Evolutionary conservation across 257 asterid species (phyloP), one percentile per base, ranked within the genome.

Genomic region (Fraxinus cuspidata): DNA sequence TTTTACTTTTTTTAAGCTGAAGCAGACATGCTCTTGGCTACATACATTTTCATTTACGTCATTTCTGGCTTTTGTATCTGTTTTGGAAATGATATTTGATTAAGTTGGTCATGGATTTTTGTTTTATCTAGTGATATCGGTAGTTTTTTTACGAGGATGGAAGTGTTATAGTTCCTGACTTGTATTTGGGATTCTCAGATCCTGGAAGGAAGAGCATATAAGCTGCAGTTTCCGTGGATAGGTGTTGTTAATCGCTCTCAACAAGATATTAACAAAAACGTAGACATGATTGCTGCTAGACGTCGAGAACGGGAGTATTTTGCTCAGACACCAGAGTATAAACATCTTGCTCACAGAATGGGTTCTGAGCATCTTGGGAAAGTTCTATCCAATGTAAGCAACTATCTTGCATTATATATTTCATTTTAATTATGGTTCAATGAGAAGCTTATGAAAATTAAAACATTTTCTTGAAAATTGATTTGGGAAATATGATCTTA

Each of bases 161-260:
- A 38, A 32, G 60, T 15, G 27, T 63, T 74, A 65, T 51, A 51
- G 16, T 40, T 74, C 2, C 25, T 72, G 60, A 68, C 77, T 80
- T 4, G 49, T 27, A 56, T 21, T 74, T 38, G 18, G 81, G 18
- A 70, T 35, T 74, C 21, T 76, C 60, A 91, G 97, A 88, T 91
- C 64, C 74, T 91, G 85, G 97, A 91, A 81, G 97, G 97, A 83
- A 87, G 49, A 80, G 67, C 95, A 18, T 91, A 87, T 84, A 90
- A 82, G 87, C 86, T 91, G 84, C 97, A 91, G 88, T 90, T 87
- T 81, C 97, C 95, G 66, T 91, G 97, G 97, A 87, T 91, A 73
- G 97, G 97, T 87, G 92, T 91, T 79, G 97, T 91, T 75, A 91
- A 91, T 86, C 95, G 97, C 64, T 91, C 97, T 74, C 97, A 90